Evolutionary conservation across 331 rosid genomes (phyloP).

Genomic region (Prunus yedoensis): DNA sequence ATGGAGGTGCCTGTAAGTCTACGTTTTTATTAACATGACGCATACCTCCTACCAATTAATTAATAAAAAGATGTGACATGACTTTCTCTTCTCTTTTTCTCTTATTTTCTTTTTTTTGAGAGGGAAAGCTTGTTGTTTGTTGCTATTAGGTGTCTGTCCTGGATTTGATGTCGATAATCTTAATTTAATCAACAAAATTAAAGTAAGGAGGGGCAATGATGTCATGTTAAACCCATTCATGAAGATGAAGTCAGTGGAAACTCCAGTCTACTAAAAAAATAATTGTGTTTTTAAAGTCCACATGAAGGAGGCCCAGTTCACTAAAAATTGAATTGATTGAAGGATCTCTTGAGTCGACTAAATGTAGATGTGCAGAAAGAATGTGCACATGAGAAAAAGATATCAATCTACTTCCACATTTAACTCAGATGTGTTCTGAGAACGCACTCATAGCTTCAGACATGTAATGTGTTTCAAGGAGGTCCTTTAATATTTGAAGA

Average conservation of each 20-base stretch:
- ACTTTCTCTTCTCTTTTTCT: neutral
- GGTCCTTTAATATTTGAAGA: no score
- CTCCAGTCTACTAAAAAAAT: neutral
- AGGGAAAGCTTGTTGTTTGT: neutral
- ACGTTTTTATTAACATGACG: constrained; percentile 10
- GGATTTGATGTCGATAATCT: constrained; percentile 1
- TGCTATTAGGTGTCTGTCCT: neutral
- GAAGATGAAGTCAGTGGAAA: neutral
- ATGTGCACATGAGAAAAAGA: neutral
- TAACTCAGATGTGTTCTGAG: neutral
- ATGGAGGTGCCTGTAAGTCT: constrained; percentile 13
- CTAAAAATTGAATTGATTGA: neutral
- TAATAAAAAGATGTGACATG: neutral
- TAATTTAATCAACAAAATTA: neutral
- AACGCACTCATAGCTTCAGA: no score
- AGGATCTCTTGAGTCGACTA: neutral
- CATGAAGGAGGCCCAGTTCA: neutral
- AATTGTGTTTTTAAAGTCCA: neutral
- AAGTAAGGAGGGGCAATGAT: neutral
- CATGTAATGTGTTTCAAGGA: no score
- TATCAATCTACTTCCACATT: neutral
- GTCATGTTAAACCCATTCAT: neutral
- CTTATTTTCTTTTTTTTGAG: neutral
- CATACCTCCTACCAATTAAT: constrained; percentile 9
- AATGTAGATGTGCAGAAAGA: neutral